These are phyloP conservation scores for Sporopachydermia quercuum DNA, from an alignment of 805 yeast species.

Conservation along the genomic window DNA sequence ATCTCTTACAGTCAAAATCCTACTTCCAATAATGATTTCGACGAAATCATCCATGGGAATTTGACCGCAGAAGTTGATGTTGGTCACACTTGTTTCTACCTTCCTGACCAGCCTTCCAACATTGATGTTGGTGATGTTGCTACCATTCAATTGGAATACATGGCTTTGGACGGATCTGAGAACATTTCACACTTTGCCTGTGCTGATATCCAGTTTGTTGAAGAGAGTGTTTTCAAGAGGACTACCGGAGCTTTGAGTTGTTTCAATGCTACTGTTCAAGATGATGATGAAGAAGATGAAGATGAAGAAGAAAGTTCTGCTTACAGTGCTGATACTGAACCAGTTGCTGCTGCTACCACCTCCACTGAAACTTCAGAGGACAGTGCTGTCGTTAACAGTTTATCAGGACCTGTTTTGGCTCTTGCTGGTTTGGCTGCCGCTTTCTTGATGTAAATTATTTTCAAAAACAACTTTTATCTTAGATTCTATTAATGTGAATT, in stretches of 20 bases:
- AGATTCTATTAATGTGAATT: too few species aligned
- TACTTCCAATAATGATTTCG: conserved; percentile 24
- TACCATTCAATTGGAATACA: conserved; percentile 29
- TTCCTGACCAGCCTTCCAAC: conserved; percentile 26
- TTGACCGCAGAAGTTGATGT: conserved; percentile 24
- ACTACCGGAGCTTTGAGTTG: conserved; percentile 22
- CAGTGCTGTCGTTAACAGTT: neutral
- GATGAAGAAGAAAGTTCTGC: conserved; percentile 9
- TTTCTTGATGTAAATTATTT: neutral
- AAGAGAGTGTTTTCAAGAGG: conserved; percentile 23
- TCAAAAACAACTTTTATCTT: too few species aligned
- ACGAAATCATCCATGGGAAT: conserved; percentile 24
- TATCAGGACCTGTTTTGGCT: neutral
- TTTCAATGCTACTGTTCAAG: conserved; percentile 27
- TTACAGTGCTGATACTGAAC: conserved; percentile 6
- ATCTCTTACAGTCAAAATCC: conserved; percentile 28
- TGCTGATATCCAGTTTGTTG: conserved; percentile 30
- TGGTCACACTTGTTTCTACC: conserved; percentile 31
- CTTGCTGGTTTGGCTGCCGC: conserved; percentile 1
- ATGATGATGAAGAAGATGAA: conserved; percentile 21
- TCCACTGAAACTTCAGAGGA: conserved; percentile 32
- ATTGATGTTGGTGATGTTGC: conserved; percentile 26
- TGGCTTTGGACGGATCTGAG: conserved; percentile 22
- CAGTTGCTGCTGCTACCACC: conserved; percentile 47
- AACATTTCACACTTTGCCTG: conserved; percentile 31